These are phyloP conservation scores for Leccinum broughii DNA, from an alignment of 768 basidiomycete genomes.

Conservation along the genomic window DNA sequence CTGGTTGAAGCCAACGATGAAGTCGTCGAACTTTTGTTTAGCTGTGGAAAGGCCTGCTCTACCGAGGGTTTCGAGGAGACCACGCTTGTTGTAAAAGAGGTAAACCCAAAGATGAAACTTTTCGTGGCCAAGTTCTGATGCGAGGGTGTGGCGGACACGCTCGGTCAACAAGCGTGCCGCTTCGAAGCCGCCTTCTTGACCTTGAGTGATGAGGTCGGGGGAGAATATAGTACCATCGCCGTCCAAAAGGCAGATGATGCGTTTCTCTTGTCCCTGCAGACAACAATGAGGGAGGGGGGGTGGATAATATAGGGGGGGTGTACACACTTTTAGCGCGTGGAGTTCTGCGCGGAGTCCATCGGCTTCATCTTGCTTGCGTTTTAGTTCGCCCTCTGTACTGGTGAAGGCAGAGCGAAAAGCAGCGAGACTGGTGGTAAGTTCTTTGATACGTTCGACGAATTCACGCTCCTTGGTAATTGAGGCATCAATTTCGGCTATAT, in stretches of 20 bases:
- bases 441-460: constrained; percentile 18
- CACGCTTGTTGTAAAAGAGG: constrained; percentile 63
- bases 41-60: constrained; percentile 35
- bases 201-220: constrained; percentile 50
- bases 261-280: constrained; percentile 31
- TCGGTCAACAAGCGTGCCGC: constrained; percentile 52
- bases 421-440: constrained; percentile 24
- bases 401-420: constrained; percentile 32
- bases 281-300: not conserved
- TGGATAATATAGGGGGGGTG: not conserved
- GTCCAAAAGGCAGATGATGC: constrained; percentile 53
- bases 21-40: constrained; percentile 56
- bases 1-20: constrained; percentile 69
- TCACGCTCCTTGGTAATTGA: constrained; percentile 26
- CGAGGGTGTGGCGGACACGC: constrained; percentile 27
- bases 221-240: constrained; percentile 66
- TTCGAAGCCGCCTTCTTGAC: constrained; percentile 55
- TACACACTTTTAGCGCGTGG: constrained; percentile 27
- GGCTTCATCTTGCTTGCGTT: constrained; percentile 15
- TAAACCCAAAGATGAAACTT: constrained; percentile 58
- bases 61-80: constrained; percentile 52
- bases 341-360: constrained; percentile 27
- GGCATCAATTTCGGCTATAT: constrained; percentile 33
- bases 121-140: constrained; percentile 23
- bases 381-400: constrained; percentile 21